Evolutionary conservation across 305 asterid species (phyloP).

Genomic region (Fraxinus xanthoxyloides): DNA sequence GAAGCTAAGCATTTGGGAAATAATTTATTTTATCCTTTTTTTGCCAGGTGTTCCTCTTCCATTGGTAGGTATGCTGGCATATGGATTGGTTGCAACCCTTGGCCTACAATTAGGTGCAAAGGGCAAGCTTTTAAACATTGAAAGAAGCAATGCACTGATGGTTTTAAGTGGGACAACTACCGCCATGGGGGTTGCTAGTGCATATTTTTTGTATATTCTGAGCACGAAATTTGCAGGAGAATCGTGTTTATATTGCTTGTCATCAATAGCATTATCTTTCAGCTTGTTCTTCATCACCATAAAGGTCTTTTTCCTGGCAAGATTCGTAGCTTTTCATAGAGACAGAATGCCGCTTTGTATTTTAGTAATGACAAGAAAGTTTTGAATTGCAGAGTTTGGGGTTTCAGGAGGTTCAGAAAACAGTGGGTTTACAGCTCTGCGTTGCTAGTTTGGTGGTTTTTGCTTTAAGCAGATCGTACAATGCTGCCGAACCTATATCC

Average conservation of each 20-base stretch:
- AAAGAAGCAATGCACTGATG: conserved; percentile 47
- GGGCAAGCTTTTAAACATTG: conserved; percentile 37
- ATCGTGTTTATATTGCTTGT: conserved; percentile 73
- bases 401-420: conserved; percentile 39
- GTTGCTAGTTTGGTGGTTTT: conserved; percentile 51
- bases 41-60: conserved; percentile 85
- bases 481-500: conserved; percentile 43
- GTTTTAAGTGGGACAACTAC: conserved; percentile 66
- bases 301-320: conserved; percentile 51
- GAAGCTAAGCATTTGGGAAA: conserved; percentile 20
- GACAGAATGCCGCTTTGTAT: conserved; percentile 13
- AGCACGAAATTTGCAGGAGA: conserved; percentile 71
- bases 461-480: conserved; percentile 49
- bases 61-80: conserved; percentile 80
- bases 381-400: conserved; percentile 59
- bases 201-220: conserved; percentile 84
- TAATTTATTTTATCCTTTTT: conserved; percentile 21
- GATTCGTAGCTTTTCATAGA: conserved; percentile 18
- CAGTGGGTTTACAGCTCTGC: conserved; percentile 58
- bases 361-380: conserved; percentile 15
- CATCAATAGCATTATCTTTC: conserved; percentile 72
- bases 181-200: conserved; percentile 91
- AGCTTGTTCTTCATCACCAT: conserved; percentile 63
- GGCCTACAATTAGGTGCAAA: conserved; percentile 58
- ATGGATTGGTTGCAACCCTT: conserved; percentile 68